Conservation (phyloP, 768 basidiomycete genomes). For the Scleroderma bovista region DNA sequence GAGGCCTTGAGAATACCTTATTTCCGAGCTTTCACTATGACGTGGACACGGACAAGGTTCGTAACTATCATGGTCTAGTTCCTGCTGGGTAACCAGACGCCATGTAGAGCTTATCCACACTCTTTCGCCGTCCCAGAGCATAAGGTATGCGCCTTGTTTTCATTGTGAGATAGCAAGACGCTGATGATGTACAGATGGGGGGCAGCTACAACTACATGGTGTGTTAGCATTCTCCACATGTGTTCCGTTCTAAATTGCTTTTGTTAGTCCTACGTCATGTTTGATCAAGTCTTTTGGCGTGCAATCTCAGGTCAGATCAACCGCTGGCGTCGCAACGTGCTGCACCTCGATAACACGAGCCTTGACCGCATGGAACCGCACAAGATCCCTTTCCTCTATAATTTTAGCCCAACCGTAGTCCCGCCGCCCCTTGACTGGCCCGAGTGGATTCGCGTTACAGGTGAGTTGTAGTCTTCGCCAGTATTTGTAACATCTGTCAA, state of each 20-base stretch:
- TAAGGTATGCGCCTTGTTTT: slow-evolving; percentile 50
- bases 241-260: not conserved
- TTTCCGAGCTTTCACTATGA: slow-evolving; percentile 96
- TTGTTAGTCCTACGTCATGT: slow-evolving; percentile 84
- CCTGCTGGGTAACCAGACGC: not conserved
- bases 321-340: slow-evolving; percentile 76
- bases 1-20: slow-evolving; percentile 92
- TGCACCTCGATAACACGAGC: slow-evolving; percentile 75
- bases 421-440: slow-evolving; percentile 97
- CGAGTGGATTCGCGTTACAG: slow-evolving; percentile 95
- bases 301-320: slow-evolving; percentile 93
- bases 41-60: slow-evolving; percentile 89
- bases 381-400: slow-evolving; percentile 97
- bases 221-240: slow-evolving; percentile 13
- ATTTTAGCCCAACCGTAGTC: slow-evolving; percentile 87
- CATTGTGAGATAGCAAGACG: slow-evolving; percentile 4
- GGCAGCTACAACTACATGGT: slow-evolving; percentile 99
- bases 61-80: not conserved
- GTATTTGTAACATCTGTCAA: slow-evolving; percentile 2
- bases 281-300: slow-evolving; percentile 97
- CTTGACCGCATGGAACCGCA: slow-evolving; percentile 96
- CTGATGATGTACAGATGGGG: slow-evolving; percentile 63
- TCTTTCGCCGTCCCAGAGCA: slow-evolving; percentile 96
- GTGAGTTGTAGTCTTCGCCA: slow-evolving; percentile 32
- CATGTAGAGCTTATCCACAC: slow-evolving; percentile 82